Evolutionary conservation across 139 green algal species (phyloP).

Genomic region (Spirogloea muscicola): DNA sequence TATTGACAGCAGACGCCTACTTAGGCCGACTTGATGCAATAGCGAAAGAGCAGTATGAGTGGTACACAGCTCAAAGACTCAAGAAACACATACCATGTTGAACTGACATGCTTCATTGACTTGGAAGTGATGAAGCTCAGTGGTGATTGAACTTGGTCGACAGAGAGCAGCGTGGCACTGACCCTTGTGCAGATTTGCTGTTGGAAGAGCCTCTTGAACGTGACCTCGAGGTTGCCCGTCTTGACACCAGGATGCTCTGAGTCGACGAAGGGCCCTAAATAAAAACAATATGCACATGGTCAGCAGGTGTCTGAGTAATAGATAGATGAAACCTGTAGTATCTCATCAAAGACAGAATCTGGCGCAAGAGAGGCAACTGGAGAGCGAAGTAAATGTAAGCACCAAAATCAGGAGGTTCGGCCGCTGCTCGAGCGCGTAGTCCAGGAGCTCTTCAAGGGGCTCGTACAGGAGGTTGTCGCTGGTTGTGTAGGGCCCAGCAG

Average conservation of each 20-base stretch:
- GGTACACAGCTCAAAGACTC: no score
- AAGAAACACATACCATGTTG: no score
- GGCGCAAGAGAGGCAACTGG: no score
- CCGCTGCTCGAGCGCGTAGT: constrained; percentile 38
- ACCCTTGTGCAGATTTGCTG: constrained; percentile 23
- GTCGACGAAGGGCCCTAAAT: constrained; percentile 89
- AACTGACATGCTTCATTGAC: no score
- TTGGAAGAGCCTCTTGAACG: constrained; percentile 61
- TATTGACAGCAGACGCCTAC: no score
- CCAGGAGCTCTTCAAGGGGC: constrained; percentile 66
- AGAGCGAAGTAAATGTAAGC: neutral
- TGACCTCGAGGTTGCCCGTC: constrained; percentile 59
- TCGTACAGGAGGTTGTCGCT: constrained; percentile 51
- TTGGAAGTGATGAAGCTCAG: no score
- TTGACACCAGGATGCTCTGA: constrained; percentile 66
- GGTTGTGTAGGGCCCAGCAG: constrained; percentile 53
- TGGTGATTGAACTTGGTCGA: no score
- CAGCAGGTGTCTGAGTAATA: neutral
- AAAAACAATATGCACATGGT: neutral
- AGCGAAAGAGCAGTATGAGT: no score
- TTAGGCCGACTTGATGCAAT: no score
- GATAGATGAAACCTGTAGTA: no score
- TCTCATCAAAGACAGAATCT: no score
- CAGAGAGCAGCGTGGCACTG: no score
- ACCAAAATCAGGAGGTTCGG: constrained; percentile 69